These are phyloP conservation scores for Danielia oregonensis DNA, from an alignment of 805 yeast species.

Conservation along the genomic window DNA sequence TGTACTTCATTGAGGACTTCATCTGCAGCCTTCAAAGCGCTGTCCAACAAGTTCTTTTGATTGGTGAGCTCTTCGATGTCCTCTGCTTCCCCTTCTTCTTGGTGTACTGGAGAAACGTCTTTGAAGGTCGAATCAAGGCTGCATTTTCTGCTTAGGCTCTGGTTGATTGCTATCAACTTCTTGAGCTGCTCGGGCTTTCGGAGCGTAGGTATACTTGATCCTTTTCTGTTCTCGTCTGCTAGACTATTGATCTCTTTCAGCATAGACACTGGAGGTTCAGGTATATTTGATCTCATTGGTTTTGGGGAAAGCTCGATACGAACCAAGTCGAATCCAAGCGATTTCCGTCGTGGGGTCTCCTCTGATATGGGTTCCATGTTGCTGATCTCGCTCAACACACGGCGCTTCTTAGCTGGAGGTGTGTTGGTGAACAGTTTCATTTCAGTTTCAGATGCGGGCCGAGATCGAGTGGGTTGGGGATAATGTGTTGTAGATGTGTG, in stretches of 20 bases:
- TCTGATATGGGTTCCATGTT: conserved; percentile 4
- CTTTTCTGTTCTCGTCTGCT: background rate
- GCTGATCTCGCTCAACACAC: conserved; percentile 17
- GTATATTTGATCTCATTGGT: background rate
- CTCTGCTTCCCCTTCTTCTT: too few species aligned
- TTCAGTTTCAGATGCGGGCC: too few species aligned
- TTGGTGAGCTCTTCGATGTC: background rate
- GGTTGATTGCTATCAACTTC: conserved; percentile 9
- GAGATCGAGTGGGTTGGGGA: too few species aligned
- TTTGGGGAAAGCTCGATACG: conserved; percentile 7
- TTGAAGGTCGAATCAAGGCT: too few species aligned
- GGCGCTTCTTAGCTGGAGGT: conserved; percentile 10
- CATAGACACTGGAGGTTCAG: background rate
- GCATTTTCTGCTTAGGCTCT: conserved; percentile 10
- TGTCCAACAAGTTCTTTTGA: too few species aligned
- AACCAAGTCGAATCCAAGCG: conserved; percentile 20
- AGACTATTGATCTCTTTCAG: background rate
- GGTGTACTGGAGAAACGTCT: too few species aligned
- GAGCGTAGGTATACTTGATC: background rate
- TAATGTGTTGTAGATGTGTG: too few species aligned
- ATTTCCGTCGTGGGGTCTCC: conserved; percentile 10
- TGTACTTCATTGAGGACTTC: too few species aligned
- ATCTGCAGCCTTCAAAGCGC: too few species aligned
- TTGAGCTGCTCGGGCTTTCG: conserved; percentile 7
- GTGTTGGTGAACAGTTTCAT: conserved; percentile 3